A percentile compares a stretch with the other conserved stretches of the same genome.
Evolutionary conservation across 108 stramenopile genomes (phyloP).

Genomic region (Nitzschia palea): DNA sequence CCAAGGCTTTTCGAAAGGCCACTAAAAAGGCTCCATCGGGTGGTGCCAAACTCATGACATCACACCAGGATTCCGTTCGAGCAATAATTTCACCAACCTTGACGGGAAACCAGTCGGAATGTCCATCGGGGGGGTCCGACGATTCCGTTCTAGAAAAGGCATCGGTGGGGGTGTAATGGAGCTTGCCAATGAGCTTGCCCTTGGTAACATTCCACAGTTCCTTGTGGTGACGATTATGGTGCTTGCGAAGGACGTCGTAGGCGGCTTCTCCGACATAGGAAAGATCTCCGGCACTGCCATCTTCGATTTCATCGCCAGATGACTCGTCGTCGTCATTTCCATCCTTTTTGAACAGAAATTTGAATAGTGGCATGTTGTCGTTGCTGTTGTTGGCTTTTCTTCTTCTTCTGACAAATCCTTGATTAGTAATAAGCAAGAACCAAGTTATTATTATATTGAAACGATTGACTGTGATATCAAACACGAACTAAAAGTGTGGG

Average conservation of each 20-base stretch:
- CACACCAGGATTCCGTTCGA: slow-evolving; percentile 48
- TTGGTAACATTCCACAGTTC: slow-evolving; percentile 70
- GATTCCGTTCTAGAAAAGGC: slow-evolving; percentile 20
- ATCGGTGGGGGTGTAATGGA: slow-evolving; percentile 49
- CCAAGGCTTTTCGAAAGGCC: slow-evolving; percentile 39
- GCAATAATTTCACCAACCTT: slow-evolving; percentile 42
- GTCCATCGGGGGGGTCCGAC: slow-evolving; percentile 37
- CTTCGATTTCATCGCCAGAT: slow-evolving; percentile 57
- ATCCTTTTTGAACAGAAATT: slow-evolving; percentile 6
- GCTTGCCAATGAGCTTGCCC: slow-evolving; percentile 38
- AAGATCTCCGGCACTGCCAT: slow-evolving; percentile 41
- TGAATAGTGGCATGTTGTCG: slow-evolving; percentile 32
- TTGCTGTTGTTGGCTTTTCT: not conserved
- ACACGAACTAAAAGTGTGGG: too few species aligned
- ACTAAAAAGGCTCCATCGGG: slow-evolving; percentile 60
- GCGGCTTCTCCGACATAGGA: slow-evolving; percentile 49
- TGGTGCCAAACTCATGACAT: slow-evolving; percentile 47
- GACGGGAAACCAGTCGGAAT: slow-evolving; percentile 58
- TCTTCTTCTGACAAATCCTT: not conserved
- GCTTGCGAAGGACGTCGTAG: slow-evolving; percentile 46
- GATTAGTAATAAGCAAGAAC: too few species aligned
- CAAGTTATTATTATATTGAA: too few species aligned
- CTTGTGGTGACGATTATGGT: slow-evolving; percentile 55
- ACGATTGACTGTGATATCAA: too few species aligned
- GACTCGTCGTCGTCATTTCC: slow-evolving; percentile 43